phyloP scores from a whole-genome alignment of 805 yeast genomes.

The Candida odintsovae region DNA sequence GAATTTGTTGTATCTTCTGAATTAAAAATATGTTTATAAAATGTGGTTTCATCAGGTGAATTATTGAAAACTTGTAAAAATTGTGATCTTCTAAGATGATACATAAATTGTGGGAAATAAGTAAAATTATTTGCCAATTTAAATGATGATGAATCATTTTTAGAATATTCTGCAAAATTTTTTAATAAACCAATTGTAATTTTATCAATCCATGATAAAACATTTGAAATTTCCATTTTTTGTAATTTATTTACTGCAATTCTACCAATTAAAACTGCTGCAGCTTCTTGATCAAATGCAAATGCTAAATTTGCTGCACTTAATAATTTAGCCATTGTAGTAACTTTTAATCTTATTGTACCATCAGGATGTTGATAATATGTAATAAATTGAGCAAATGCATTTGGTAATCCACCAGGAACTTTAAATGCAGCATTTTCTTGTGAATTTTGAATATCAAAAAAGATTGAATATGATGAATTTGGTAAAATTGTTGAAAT shows the following conservation, averaged over 20 bases:
- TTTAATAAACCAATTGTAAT: constrained; percentile 40
- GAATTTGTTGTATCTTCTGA: constrained; percentile 58
- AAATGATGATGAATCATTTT: constrained; percentile 43
- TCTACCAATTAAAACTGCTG: constrained; percentile 55
- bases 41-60: constrained; percentile 70
- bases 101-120: constrained; percentile 61
- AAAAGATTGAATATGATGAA: constrained; percentile 52
- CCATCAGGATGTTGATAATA: constrained; percentile 61
- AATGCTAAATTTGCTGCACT: constrained; percentile 36
- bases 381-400: constrained; percentile 48
- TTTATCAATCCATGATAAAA: constrained; percentile 45
- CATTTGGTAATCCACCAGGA: constrained; percentile 18
- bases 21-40: constrained; percentile 54
- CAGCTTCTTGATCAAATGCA: constrained; percentile 66
- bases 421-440: constrained; percentile 8
- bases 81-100: constrained; percentile 60
- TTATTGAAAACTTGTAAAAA: constrained; percentile 62
- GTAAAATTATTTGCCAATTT: constrained; percentile 43
- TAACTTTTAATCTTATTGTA: constrained; percentile 51
- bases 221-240: constrained; percentile 30
- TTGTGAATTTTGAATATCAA: constrained; percentile 36
- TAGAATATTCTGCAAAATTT: constrained; percentile 42
- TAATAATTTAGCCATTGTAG: constrained; percentile 46
- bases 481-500: constrained; percentile 49
- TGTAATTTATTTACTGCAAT: constrained; percentile 35